Evolutionary conservation across 306 rosid species (phyloP).

Genomic region (Vicia villosa): DNA sequence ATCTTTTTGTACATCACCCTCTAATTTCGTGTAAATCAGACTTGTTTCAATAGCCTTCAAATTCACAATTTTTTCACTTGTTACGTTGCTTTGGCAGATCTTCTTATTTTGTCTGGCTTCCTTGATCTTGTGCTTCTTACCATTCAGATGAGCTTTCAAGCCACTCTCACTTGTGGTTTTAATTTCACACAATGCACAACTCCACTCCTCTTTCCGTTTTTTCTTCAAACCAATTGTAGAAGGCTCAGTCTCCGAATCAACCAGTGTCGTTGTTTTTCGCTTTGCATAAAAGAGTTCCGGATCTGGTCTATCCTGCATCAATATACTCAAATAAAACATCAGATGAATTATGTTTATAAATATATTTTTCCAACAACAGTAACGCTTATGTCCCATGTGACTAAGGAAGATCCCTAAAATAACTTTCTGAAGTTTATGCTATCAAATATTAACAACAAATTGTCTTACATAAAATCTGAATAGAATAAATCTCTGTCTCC

Average conservation of each 20-base stretch:
- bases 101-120: constrained; percentile 39
- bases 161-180: constrained; percentile 38
- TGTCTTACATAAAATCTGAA: too few species aligned
- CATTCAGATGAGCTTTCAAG: constrained; percentile 54
- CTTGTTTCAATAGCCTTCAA: background rate
- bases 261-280: constrained; percentile 44
- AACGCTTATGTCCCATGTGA: too few species aligned
- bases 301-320: constrained; percentile 39
- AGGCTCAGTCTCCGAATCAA: constrained; percentile 6
- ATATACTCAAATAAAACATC: too few species aligned
- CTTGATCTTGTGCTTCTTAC: constrained; percentile 71
- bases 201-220: constrained; percentile 57
- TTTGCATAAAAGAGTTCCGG: constrained; percentile 37
- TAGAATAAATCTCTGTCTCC: too few species aligned
- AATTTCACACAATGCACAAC: constrained; percentile 61
- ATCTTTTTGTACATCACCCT: too few species aligned
- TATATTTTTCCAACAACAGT: too few species aligned
- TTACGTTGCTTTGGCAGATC: constrained; percentile 14
- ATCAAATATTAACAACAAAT: too few species aligned
- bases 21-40: too few species aligned
- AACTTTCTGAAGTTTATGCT: too few species aligned
- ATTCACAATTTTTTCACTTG: constrained; percentile 22
- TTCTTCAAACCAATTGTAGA: constrained; percentile 40
- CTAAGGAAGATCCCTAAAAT: too few species aligned
- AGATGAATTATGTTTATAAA: too few species aligned